These are phyloP conservation scores for Stentor roeselii DNA, from an alignment of 73 alveolate genomes.

Conservation along the genomic window DNA sequence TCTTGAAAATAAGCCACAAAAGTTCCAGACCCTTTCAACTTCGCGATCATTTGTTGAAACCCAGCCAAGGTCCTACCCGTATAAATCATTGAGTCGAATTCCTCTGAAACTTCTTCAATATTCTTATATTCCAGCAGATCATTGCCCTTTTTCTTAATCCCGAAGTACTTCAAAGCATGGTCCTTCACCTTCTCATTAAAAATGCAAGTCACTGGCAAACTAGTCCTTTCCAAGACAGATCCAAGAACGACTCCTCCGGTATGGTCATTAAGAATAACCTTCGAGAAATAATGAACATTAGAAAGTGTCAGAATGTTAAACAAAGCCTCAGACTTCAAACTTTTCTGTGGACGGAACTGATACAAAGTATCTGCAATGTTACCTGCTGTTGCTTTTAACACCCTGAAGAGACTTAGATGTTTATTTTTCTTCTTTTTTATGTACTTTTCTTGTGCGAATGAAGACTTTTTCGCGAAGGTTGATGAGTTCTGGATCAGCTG, in stretches of 20 bases:
- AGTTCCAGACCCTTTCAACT: conserved; percentile 60
- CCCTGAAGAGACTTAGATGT: conserved; percentile 37
- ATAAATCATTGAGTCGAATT: conserved; percentile 11
- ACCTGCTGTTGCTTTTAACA: conserved; percentile 42
- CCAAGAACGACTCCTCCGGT: conserved; percentile 30
- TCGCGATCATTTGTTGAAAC: conserved; percentile 35
- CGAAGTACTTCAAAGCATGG: conserved; percentile 15
- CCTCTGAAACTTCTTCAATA: background rate
- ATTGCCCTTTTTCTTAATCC: background rate
- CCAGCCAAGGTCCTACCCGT: conserved; percentile 33
- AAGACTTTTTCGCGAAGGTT: conserved; percentile 75
- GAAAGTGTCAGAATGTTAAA: background rate
- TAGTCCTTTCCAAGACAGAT: conserved; percentile 31
- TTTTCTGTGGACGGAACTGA: background rate
- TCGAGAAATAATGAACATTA: conserved; percentile 12
- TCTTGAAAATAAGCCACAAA: conserved; percentile 55
- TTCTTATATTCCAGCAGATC: background rate
- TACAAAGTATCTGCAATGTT: conserved; percentile 10
- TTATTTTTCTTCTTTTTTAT: conserved; percentile 71
- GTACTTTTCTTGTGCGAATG: conserved; percentile 80
- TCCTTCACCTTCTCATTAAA: background rate
- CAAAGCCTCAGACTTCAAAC: conserved; percentile 32
- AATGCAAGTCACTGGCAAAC: background rate
- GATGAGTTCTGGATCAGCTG: conserved; percentile 67
- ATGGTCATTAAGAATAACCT: conserved; percentile 27